Base-by-base conservation (phyloP, 306 rosid genomes). In the Alnus rubra region DNA sequence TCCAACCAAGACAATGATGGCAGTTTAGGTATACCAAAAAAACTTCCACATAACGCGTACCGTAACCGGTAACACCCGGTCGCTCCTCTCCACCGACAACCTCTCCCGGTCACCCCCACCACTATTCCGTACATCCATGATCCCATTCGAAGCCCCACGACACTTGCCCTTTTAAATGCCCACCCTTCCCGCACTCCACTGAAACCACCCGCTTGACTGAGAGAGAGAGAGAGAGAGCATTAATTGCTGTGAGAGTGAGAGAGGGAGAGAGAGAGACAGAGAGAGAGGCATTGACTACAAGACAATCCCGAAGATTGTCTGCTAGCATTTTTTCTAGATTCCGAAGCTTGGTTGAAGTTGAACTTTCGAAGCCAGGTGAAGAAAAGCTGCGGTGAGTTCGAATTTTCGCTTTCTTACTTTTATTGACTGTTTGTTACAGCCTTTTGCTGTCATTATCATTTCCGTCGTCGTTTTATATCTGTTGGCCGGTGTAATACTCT, bases 11-110 rank as follows among this genome's bases (percentile, higher is more conserved):
- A 42, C 59, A 45, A 70, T 28, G 55, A 81, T 74, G 80, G 78
- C 81, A 85, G 28, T 81, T 75, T 78, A 42, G 84, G 82, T 71
- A 82, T 54, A 63, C 79, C 69, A 18, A 62, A 63, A 18, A 53
- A 70, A 39, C 74, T 81, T 51, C 71, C 69, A 60, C 44, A 16
- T 9, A 58, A 77, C 64, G 85, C 79, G 74, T 60, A 50, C 35
- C 28, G 72, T 74, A 73, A 84, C 90, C 78, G 86, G 82, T 54
- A 28, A 84, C 4, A 35, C 8, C 86, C 82, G 80, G 88, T 87
- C 65, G 64, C 50, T 39, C 65, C 50, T 30, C 16, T 23, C 68
- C 86, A 87, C 90, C 90, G 90, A 87, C 90, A 84, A 37, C 69
- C 75, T 48, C 35, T 56, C 31, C 80, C 84, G 49, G 84, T 84